Evolutionary conservation across 2,329 filamentous ascomycete species (phyloP), one percentile per base, ranked within the genome.

Genomic region (Aureobasidium sp.): DNA sequence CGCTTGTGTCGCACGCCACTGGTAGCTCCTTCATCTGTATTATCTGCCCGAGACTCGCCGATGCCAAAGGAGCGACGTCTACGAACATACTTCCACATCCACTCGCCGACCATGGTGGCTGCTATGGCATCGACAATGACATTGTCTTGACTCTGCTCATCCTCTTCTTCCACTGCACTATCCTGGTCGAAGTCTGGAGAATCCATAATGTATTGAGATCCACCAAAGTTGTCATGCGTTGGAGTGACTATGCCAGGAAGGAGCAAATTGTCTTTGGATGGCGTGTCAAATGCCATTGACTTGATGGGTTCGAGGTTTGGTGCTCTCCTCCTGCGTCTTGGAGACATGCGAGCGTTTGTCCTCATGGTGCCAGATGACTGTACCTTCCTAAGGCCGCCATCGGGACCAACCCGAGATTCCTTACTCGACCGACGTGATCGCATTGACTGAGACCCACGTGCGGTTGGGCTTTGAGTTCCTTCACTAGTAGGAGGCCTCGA

Each of bases 41-140:
- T 66, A 13, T 66, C 64, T 44, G 89, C 87, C 8, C 54, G 42
- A 25, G 57, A 50, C 48, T 92, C 89, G 3, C 82, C 77, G 59
- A 93, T 85, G 25, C 91, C 91, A 72, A 99, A 97, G 0, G 93
- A 95, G 76, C 92, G 97, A 66, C 93, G 85, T 72, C 90, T 84
- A 55, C 90, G 83, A 37, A 93, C 88, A 69, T 95, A 94, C 74
- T 95, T 95, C 79, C 87, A 92, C 89, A 95, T 93, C 89, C 90
- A 94, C 70, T 97, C 94, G 41, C 94, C 94, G 34, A 99, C 91
- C 94, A 99, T 99, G 0, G 93, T 95, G 71, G 96, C 92, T 1
- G 94, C 92, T 73, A 99, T 97, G 3, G 94, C 91, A 76, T 97
- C 94, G 6, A 99, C 93, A 14, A 97, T 90, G 48, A 86, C 88